These are phyloP conservation scores for Gleditsia sinensis DNA, from an alignment of 306 rosid genomes.

Conservation along the genomic window DNA sequence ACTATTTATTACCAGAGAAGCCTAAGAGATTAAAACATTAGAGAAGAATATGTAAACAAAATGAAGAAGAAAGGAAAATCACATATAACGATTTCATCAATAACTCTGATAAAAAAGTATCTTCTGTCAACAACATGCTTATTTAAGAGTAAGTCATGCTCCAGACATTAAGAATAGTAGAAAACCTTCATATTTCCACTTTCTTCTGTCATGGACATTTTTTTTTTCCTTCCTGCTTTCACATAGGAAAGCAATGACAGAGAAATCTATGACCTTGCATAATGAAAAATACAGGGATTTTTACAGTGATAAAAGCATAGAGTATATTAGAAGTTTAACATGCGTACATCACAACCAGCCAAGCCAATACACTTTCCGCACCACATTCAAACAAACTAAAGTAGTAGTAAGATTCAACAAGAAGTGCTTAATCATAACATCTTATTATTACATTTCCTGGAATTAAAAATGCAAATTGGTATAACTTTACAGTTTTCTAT, in stretches of 20 bases:
- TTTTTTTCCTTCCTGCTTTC: neutral
- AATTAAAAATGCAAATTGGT: constrained; percentile 3
- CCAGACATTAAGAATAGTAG: neutral
- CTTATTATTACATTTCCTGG: neutral
- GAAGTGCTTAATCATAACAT: neutral
- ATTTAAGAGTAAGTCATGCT: neutral
- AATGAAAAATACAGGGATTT: neutral
- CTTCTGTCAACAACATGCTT: neutral
- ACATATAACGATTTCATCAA: neutral
- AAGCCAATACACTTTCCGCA: neutral
- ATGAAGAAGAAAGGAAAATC: neutral
- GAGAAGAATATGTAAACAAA: neutral
- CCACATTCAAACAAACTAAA: constrained; percentile 2
- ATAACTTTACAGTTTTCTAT: constrained; percentile 9
- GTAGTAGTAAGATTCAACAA: neutral
- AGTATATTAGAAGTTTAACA: neutral
- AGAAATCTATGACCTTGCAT: neutral
- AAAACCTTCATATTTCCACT: neutral
- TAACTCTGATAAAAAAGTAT: constrained; percentile 9
- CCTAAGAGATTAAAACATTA: neutral
- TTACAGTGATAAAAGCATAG: neutral
- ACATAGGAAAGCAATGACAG: neutral
- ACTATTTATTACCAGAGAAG: neutral
- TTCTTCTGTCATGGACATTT: neutral
- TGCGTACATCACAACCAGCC: constrained; percentile 22